Evolutionary conservation across 352 stramenopile species (phyloP), one percentile per base, ranked within the genome.

Genomic region (Phytophthora aleatoria): DNA sequence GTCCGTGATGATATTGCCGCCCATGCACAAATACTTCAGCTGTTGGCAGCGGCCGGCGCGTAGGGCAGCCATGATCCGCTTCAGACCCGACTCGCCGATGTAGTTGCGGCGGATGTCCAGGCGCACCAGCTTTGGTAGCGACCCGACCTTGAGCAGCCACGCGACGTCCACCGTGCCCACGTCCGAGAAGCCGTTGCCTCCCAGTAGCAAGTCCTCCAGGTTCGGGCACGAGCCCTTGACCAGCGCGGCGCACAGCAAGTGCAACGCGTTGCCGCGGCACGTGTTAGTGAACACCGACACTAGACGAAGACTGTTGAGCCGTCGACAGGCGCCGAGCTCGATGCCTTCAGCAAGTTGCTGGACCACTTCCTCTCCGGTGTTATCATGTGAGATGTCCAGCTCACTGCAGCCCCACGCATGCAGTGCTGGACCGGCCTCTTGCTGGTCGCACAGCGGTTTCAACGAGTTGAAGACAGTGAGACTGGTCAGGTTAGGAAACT

Each of bases 21-120:
- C 85, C 79, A 93, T 89, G 73, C 85, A 93, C 63, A 93, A 72
- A 69, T 89, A 90, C 81, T 90, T 89, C 57, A 93, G 85, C 48
- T 86, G 70, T 28, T 71, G 67, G 54, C 73, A 87, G 20, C 73
- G 71, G 0, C 85, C 82, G 6, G 53, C 71, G 11, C 71, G 67
- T 2, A 93, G 62, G 31, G 85, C 75, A 8, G 73, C 71, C 82
- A 90, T 91, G 50, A 93, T 85, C 16, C 81, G 74, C 64, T 89
- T 90, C 10, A 93, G 58, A 3, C 85, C 85, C 13, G 80, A 85
- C 67, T 94, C 85, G 43, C 83, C 83, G 61, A 94, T 86, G 71
- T 89, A 94, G 66, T 94, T 94, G 63, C 85, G 83, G 16, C 85
- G 83, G 51, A 94, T 76, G 43, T 94, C 83, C 30, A 94, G 73